phyloP scores from a whole-genome alignment of 1,284 basidiomycete species.

The Inonotus hispidus region DNA sequence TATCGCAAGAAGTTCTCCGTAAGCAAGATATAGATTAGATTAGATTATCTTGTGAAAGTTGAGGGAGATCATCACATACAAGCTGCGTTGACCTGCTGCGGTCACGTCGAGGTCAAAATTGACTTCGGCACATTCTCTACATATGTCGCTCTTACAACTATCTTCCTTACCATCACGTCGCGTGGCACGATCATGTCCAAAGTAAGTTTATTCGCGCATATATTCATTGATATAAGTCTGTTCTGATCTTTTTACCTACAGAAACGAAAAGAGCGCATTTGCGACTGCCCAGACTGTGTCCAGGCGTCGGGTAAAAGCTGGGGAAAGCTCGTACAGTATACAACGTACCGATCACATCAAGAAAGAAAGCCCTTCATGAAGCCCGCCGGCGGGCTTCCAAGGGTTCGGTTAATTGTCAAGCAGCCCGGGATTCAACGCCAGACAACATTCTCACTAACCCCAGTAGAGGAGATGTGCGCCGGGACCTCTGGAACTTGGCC shows the following conservation, averaged over 20 bases:
- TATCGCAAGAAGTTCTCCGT: background rate
- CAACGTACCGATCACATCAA: background rate
- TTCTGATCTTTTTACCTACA: background rate
- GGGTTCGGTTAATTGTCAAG: background rate
- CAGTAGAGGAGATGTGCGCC: background rate
- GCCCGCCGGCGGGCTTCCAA: background rate
- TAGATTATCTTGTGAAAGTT: background rate
- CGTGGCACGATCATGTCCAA: background rate
- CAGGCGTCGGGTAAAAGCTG: background rate
- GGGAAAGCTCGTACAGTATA: background rate
- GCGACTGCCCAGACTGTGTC: background rate
- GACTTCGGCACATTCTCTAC: background rate
- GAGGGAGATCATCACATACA: background rate
- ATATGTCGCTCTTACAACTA: background rate
- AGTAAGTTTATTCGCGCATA: background rate
- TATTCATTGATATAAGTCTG: background rate
- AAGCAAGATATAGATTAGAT: background rate
- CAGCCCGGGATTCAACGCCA: background rate
- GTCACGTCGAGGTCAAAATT: background rate
- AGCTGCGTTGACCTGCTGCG: background rate
- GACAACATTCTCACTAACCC: background rate
- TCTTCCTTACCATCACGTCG: background rate
- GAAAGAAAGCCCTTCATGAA: background rate
- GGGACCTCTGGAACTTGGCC: background rate
- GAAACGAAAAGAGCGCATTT: background rate